Evolutionary conservation across 805 yeast genomes (phyloP).

Genomic region (Henningerozyma blattae): DNA sequence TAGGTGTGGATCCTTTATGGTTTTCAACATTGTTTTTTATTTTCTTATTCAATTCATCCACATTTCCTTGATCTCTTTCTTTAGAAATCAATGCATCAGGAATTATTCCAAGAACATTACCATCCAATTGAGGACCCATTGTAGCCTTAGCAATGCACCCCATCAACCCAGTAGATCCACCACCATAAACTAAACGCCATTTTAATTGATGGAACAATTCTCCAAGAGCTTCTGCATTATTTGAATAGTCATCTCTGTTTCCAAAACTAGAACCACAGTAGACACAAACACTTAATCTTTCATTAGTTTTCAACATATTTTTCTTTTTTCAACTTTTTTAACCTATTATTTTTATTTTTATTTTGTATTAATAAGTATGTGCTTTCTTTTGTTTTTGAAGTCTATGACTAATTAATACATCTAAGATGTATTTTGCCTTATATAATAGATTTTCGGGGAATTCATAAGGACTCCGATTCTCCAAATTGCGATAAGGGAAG

Average conservation of each 20-base stretch:
- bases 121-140: constrained; percentile 31
- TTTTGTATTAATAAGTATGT: too few relatives aligned
- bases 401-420: too few relatives aligned
- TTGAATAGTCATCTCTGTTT: constrained; percentile 34
- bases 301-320: too few relatives aligned
- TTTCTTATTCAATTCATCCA: constrained; percentile 33
- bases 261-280: constrained; percentile 84
- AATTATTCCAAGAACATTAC: constrained; percentile 73
- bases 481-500: too few relatives aligned
- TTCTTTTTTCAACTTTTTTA: too few relatives aligned
- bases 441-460: too few relatives aligned
- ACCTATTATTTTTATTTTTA: too few relatives aligned
- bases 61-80: constrained; percentile 34
- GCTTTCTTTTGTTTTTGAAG: too few relatives aligned
- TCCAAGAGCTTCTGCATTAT: constrained; percentile 51
- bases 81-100: constrained; percentile 72
- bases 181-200: constrained; percentile 81
- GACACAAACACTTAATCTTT: constrained; percentile 46
- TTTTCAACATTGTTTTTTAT: constrained; percentile 42
- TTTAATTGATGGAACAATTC: constrained; percentile 38
- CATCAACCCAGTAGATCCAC: constrained; percentile 81
- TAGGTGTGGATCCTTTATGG: constrained; percentile 55
- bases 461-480: too few relatives aligned
- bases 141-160: constrained; percentile 61
- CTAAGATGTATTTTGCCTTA: too few relatives aligned